These are phyloP conservation scores for Metschnikowia aberdeeniae DNA, from an alignment of 805 yeast species.

Conservation along the genomic window DNA sequence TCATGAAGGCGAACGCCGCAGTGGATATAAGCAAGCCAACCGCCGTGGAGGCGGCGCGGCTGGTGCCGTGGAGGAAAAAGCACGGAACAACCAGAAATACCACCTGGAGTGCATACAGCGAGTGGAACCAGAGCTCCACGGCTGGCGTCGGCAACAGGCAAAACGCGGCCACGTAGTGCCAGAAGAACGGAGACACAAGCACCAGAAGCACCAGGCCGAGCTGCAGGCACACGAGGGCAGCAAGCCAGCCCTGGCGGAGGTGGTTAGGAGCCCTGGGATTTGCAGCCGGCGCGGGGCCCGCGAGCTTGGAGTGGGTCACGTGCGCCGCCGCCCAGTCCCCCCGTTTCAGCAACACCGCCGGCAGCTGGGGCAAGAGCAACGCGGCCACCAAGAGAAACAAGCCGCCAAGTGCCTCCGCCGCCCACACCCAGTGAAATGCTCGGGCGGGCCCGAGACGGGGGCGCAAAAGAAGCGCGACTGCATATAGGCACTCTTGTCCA, in stretches of 20 bases:
- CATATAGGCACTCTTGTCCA: slow-evolving; percentile 8
- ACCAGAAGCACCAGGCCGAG: slow-evolving; percentile 6
- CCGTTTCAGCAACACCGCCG: slow-evolving; percentile 7
- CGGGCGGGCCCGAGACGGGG: not conserved
- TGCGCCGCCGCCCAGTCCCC: slow-evolving; percentile 12
- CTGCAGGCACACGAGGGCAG: slow-evolving; percentile 7
- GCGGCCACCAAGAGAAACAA: slow-evolving; percentile 5
- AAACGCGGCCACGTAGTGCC: slow-evolving; percentile 9
- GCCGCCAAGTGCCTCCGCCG: slow-evolving; percentile 11
- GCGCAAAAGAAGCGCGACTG: slow-evolving; percentile 4
- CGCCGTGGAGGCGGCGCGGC: slow-evolving; percentile 45
- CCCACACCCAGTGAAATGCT: slow-evolving; percentile 13
- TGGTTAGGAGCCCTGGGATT: slow-evolving; percentile 3
- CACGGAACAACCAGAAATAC: slow-evolving; percentile 44
- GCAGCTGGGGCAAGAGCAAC: slow-evolving; percentile 13
- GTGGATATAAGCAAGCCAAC: slow-evolving; percentile 41
- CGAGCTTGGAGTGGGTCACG: slow-evolving; percentile 5
- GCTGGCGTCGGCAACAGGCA: slow-evolving; percentile 9
- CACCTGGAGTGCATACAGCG: slow-evolving; percentile 36
- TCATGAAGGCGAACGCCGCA: slow-evolving; percentile 30
- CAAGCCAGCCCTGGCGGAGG: not conserved
- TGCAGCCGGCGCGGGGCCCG: not conserved
- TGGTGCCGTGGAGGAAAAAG: slow-evolving; percentile 36
- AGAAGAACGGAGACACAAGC: slow-evolving; percentile 5
- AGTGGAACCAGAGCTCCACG: slow-evolving; percentile 6